Conservation (phyloP, 371 early-diverging fungal species). For the Saksenaea vasiformis region DNA sequence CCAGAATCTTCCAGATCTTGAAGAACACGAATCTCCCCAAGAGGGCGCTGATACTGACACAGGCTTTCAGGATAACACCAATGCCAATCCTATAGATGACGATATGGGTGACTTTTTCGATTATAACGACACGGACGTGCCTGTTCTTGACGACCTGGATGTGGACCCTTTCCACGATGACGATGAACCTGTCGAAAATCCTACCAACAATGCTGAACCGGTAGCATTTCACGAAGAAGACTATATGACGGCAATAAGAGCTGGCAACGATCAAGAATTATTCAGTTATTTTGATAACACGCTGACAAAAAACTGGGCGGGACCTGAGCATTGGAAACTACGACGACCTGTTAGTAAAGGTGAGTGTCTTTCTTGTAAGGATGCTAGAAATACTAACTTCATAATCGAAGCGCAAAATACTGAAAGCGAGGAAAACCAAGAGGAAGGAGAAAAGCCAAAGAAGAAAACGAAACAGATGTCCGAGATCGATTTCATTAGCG, state of each 20-base stretch:
- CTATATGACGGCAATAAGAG: constrained; percentile 36
- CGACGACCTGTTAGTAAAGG: constrained; percentile 49
- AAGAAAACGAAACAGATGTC: constrained; percentile 33
- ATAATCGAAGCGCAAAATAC: constrained; percentile 17
- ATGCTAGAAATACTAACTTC: neutral
- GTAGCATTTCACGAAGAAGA: constrained; percentile 33
- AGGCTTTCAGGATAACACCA: constrained; percentile 17
- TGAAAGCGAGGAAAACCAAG: constrained; percentile 19
- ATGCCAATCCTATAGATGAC: constrained; percentile 16
- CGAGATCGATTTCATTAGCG: constrained; percentile 63
- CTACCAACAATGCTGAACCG: constrained; percentile 1
- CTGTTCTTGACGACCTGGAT: neutral
- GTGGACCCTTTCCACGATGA: constrained; percentile 29
- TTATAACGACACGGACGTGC: constrained; percentile 14
- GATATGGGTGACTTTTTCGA: constrained; percentile 15
- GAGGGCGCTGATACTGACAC: constrained; percentile 16
- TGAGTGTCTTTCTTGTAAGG: constrained; percentile 13
- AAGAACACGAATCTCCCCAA: constrained; percentile 3
- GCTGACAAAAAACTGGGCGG: constrained; percentile 88
- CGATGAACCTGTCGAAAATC: constrained; percentile 26
- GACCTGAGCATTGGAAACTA: constrained; percentile 93
- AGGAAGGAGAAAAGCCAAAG: constrained; percentile 29
- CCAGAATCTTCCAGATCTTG: constrained; percentile 36
- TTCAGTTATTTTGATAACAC: constrained; percentile 91
- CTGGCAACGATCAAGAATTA: constrained; percentile 61